A percentile compares a stretch with the other conserved stretches of the same genome.
Evolutionary conservation across 2,329 filamentous ascomycete genomes (phyloP).

Genomic region (Zymoseptoria passerinii): DNA sequence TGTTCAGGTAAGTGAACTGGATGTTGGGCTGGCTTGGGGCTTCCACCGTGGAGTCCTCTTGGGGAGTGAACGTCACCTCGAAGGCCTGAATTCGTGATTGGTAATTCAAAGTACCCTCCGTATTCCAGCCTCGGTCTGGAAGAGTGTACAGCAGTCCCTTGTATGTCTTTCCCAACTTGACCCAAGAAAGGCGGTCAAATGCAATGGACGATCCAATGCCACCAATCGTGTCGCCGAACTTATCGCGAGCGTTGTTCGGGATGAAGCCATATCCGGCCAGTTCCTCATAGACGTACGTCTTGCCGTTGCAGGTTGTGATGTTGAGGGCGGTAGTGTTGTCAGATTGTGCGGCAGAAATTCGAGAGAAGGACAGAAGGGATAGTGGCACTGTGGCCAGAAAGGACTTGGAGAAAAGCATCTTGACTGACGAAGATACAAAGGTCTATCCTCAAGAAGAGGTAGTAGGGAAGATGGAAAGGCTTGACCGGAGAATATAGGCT

Average conservation of each 20-base stretch:
- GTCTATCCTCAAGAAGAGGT: background rate
- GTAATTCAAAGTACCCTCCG: slow-evolving; percentile 56
- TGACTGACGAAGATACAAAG: background rate
- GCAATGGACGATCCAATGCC: slow-evolving; percentile 59
- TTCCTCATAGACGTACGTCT: slow-evolving; percentile 56
- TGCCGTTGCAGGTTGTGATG: slow-evolving; percentile 50
- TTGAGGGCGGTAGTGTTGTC: slow-evolving; percentile 29
- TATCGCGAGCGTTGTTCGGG: slow-evolving; percentile 51
- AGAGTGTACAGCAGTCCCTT: slow-evolving; percentile 54
- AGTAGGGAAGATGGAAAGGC: background rate
- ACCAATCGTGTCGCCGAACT: slow-evolving; percentile 61
- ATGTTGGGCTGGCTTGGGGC: slow-evolving; percentile 54
- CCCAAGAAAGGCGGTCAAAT: slow-evolving; percentile 54
- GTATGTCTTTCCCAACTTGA: slow-evolving; percentile 46
- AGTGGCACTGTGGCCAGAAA: slow-evolving; percentile 5
- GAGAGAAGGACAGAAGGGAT: background rate
- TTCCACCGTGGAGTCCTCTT: slow-evolving; percentile 42
- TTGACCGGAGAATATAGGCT: background rate
- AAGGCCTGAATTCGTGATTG: slow-evolving; percentile 63
- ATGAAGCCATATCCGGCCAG: slow-evolving; percentile 61
- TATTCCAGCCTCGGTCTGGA: slow-evolving; percentile 60
- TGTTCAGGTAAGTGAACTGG: slow-evolving; percentile 54
- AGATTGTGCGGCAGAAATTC: background rate
- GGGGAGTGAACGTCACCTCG: slow-evolving; percentile 49
- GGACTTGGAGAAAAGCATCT: slow-evolving; percentile 2